Evolutionary conservation across 176 grass and related monocot genomes (phyloP), one percentile per base, ranked within the genome.

Genomic region (Lolium multiflorum): DNA sequence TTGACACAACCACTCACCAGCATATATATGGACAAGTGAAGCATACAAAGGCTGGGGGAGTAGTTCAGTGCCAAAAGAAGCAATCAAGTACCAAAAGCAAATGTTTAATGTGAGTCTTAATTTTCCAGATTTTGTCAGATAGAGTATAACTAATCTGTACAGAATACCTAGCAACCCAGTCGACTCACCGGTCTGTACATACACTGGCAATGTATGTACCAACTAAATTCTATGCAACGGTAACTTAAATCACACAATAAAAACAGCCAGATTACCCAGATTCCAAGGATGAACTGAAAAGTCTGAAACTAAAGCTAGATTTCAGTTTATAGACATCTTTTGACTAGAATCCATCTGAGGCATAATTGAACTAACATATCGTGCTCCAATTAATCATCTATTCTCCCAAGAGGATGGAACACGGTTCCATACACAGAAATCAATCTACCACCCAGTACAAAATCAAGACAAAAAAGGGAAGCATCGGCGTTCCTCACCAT

Each of bases 401-500:
- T 4, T 64, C 47, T 57, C 43, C 31, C 55, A 37, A 61, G 16
- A 62, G 47, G 79, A 43, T 64, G 14, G 21, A 43, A 46, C 37
- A 44, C 28, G 43, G 37, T 43, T 71, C n/a, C 12, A 47, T 43
- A n/a, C 16, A 74, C 16, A 74, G 9, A 44, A 28, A 74, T 50
- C 56, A 50, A 15, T 21, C 56, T 35, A 13, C 56, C 24, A 64
- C 11, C 58, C 17, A 17, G 0, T 65, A 54, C 17, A 52, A 52
- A 43, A 71, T 44, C 51, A 71, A 63, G 61, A 77, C 28, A 81
- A 39, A 20, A 82, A 25, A 81, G 52, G 11, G 1, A 18, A 82
- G 15, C 58, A 65, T 17, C 12, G 74, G 28, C 48, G 43, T 59
- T 59, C 7, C 11, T 67, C 88, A 98, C 97, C 88, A 96, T 91